Evolutionary conservation across 2,329 filamentous ascomycete genomes (phyloP), one percentile per base, ranked within the genome.

Genomic region (Paramyrothecium sp.): DNA sequence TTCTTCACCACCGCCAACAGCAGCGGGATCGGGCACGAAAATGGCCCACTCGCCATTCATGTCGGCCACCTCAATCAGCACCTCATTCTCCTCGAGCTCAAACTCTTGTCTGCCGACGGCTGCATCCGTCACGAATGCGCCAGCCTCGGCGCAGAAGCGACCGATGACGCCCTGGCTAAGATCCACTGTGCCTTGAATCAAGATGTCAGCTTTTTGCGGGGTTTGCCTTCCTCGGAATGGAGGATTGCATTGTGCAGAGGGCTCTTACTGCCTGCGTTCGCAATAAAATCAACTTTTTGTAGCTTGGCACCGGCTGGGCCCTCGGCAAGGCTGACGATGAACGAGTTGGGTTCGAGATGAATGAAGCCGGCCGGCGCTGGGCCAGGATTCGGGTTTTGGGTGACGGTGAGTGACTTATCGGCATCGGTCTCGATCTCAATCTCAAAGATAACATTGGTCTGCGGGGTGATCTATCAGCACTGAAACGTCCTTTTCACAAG

Each of bases 31-130:
- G 1, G 57, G 57, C 17, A 73, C 26, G 53, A 75, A 75, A 30
- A 75, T 48, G 21, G 56, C 71, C 57, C 66, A 73, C 57, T 74
- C 71, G 26, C 68, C 73, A 41, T 68, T 67, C 55, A 74, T 61
- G 59, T 70, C 65, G 30, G 55, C 56, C 19, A 73, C 71, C 3
- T 59, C 67, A 0, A 70, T 54, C 1, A 67, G 67, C 3, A 74
- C 57, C 64, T 78, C 75, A 50, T 75, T 75, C 60, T 77, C 74
- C 2, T 77, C 75, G 2, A 55, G 70, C 61, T 78, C 75, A 46
- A 76, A 77, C 60, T 76, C 74, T n/a, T 71, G 64, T 64, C 76
- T 74, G 55, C 73, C 73, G 1, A 76, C 54, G 19, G 63, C 67
- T 7, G 63, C 60, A 33, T 70, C 70, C 46, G 76, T 69, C 54